Base-by-base conservation (phyloP, 1,139 yeast species). In the Taphrina flavorubra region DNA sequence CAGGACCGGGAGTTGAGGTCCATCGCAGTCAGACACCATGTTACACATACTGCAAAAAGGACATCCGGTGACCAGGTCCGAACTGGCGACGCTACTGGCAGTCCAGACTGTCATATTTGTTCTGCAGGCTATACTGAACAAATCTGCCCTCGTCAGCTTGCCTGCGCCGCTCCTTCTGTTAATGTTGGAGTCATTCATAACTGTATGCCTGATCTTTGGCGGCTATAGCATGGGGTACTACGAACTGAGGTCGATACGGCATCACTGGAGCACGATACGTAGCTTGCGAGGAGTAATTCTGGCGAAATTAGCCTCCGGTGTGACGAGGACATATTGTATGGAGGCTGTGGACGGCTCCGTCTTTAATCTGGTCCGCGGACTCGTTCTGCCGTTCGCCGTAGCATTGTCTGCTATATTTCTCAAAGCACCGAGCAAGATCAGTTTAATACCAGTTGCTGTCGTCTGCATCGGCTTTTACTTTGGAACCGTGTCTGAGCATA, bases 311-410 rank as follows among this genome's bases (percentile, higher is more conserved):
- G 55, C 60, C 11, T 47, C 63, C 11, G 63, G 51, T 40, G 59
- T 69, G 6, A 47, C 69, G 18, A 39, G 67, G 20, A 65, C 69
- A 10, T 69, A 69, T 56, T 69, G 70, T 39, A 55, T 69, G 51
- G 69, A 69, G 8, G 63, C 63, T 16, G 70, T 69, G 37, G 67
- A 65, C n/a, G 70, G 64, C 36, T 65, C 70, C 6, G 67, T 69
- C 58, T 69, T 64, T 64, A 69, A 69, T 37, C 67, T 69, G 34
- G 68, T 63, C 14, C 62, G 70, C 8, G 70, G 70, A 25, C 62
- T 69, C 16, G 65, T 69, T 13, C 51, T 69, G 44, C 70, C 70
- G 20, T 65, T 69, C 39, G 67, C 70, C 10, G 65, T 69, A n/a
- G 56, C 57, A 2, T 65, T 69, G 20, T 60, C 67, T 5, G 63